phyloP scores from a whole-genome alignment of 306 rosid genomes.

The Vicia villosa region DNA sequence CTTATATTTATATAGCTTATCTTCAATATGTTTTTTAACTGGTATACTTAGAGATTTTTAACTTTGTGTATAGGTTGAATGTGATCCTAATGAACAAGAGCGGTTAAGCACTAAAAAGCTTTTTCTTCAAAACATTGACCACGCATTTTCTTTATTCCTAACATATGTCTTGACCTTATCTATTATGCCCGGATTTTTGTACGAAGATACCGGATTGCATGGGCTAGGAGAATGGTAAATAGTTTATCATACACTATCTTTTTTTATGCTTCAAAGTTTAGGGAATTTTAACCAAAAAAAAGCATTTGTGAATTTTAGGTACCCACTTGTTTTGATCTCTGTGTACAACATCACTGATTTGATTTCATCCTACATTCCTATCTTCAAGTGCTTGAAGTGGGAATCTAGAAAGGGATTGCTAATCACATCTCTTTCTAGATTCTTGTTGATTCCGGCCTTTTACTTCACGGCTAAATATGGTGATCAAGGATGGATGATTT shows the following conservation, averaged over 20 bases:
- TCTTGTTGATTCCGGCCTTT: slow-evolving; percentile 69
- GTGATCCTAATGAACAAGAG: slow-evolving; percentile 24
- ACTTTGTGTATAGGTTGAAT: slow-evolving; percentile 41
- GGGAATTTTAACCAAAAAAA: not conserved
- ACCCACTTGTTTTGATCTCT: slow-evolving; percentile 66
- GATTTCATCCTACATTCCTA: slow-evolving; percentile 65
- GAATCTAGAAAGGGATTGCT: slow-evolving; percentile 68
- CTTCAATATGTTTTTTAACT: no score
- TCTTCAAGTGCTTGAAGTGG: slow-evolving; percentile 48
- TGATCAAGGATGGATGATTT: slow-evolving; percentile 82
- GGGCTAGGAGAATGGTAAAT: slow-evolving; percentile 66
- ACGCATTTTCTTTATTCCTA: slow-evolving; percentile 50
- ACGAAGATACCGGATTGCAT: slow-evolving; percentile 77
- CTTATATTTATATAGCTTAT: no score
- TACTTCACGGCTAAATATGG: slow-evolving; percentile 80
- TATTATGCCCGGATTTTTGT: slow-evolving; percentile 78
- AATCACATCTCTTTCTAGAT: slow-evolving; percentile 50
- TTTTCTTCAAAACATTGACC: slow-evolving; percentile 55
- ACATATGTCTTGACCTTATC: slow-evolving; percentile 70
- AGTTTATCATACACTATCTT: not conserved
- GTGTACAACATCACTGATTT: slow-evolving; percentile 60
- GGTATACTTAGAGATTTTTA: not conserved
- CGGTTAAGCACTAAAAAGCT: slow-evolving; percentile 51
- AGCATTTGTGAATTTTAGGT: slow-evolving; percentile 51
- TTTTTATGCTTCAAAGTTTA: not conserved